These are phyloP conservation scores for Apophysomyces sp. DNA, from an alignment of 371 early-diverging fungal species.

Conservation along the genomic window DNA sequence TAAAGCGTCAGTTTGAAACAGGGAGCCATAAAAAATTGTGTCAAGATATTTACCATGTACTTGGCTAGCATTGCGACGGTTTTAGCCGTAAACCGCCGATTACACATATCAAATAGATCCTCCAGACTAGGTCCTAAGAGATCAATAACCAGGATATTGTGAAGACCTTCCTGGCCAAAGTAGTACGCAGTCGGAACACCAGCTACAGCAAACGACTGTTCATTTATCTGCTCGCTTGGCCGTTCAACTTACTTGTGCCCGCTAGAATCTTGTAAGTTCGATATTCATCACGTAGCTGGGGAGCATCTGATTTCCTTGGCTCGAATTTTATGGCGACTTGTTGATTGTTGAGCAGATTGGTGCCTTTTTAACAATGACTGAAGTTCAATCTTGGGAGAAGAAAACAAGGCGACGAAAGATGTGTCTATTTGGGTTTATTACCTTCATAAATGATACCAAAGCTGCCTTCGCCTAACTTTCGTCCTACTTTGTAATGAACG, in stretches of 20 bases:
- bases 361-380: constrained; percentile 17
- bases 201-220: constrained; percentile 67
- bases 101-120: constrained; percentile 93
- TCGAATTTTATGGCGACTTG: constrained; percentile 83
- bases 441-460: constrained; percentile 97
- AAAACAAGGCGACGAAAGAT: not conserved
- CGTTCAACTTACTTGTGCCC: constrained; percentile 38
- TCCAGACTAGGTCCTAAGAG: constrained; percentile 93
- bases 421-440: constrained; percentile 27
- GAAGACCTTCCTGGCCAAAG: constrained; percentile 93
- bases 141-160: constrained; percentile 95
- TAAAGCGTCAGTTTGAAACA: not conserved
- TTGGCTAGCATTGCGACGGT: constrained; percentile 95
- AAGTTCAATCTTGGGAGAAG: not conserved
- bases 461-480: constrained; percentile 92
- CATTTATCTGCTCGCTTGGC: constrained; percentile 14
- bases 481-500: constrained; percentile 90
- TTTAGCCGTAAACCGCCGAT: constrained; percentile 86
- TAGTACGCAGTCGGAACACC: constrained; percentile 89
- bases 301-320: constrained; percentile 79
- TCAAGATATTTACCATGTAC: constrained; percentile 90
- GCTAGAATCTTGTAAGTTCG: constrained; percentile 75
- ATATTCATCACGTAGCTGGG: constrained; percentile 84
- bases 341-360: constrained; percentile 66
- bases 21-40: too few species aligned